Conservation (phyloP, 208 protist genomes). For the Leishmania braziliensis region DNA sequence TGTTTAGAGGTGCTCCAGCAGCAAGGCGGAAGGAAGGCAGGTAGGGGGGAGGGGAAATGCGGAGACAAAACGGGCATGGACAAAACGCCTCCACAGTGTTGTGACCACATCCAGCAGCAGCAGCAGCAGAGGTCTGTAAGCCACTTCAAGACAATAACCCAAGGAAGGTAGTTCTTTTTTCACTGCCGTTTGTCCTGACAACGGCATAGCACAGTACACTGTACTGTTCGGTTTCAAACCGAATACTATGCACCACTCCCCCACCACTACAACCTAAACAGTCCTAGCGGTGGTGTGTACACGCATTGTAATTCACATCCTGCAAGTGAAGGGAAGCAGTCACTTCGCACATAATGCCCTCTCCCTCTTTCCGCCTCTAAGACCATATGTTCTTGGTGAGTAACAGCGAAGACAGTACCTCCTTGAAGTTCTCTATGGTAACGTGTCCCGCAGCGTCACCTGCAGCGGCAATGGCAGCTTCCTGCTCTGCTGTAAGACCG, state of each 20-base stretch:
- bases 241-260: neutral
- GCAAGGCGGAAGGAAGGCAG: neutral
- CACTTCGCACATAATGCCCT: neutral
- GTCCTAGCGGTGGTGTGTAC: neutral
- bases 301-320: constrained; percentile 3
- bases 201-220: neutral
- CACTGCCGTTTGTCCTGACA: neutral
- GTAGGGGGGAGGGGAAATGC: neutral
- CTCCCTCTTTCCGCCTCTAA: neutral
- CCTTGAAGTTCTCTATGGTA: constrained; percentile 82
- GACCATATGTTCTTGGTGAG: constrained; percentile 74
- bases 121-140: neutral
- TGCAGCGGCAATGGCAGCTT: constrained; percentile 67
- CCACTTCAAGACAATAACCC: neutral
- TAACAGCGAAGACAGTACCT: constrained; percentile 71
- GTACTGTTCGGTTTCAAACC: neutral
- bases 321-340: neutral
- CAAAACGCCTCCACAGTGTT: neutral
- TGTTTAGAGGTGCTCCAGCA: neutral
- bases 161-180: neutral
- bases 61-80: neutral
- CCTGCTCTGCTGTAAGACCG: constrained; percentile 44
- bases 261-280: neutral
- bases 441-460: constrained; percentile 79
- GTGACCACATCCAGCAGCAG: neutral